These are phyloP conservation scores for Mycena citricolor DNA, from an alignment of 1,284 basidiomycete species.

Conservation along the genomic window DNA sequence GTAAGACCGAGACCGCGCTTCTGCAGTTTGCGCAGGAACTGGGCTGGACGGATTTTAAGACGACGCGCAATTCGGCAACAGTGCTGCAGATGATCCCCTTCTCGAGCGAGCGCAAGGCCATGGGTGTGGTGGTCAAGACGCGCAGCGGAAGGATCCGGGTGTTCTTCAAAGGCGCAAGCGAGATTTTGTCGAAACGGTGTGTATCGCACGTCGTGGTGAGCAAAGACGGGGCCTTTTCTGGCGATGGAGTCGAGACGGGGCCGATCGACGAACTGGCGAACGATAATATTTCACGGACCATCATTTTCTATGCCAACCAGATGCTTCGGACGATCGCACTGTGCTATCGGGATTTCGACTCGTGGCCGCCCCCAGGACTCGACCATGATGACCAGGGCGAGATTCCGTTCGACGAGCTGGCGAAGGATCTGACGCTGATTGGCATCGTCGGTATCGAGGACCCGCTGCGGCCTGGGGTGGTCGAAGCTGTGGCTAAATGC, in stretches of 20 bases:
- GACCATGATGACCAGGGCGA: conserved; percentile 51
- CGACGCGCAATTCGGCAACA: conserved; percentile 64
- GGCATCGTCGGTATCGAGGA: conserved; percentile 95
- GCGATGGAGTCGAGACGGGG: conserved; percentile 51
- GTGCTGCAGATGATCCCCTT: conserved; percentile 93
- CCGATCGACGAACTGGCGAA: conserved; percentile 63
- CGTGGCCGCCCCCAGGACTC: conserved; percentile 76
- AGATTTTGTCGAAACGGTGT: conserved; percentile 85
- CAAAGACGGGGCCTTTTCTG: conserved; percentile 32
- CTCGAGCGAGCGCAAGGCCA: conserved; percentile 92
- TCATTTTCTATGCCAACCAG: conserved; percentile 97
- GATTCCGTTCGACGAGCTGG: conserved; percentile 74
- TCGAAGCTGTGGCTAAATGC: conserved; percentile 85
- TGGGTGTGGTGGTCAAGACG: conserved; percentile 86
- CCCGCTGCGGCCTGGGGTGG: conserved; percentile 88
- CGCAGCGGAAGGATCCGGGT: conserved; percentile 65
- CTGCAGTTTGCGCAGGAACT: conserved; percentile 88
- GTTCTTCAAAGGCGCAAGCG: conserved; percentile 92
- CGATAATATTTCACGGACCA: conserved; percentile 86
- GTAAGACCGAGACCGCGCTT: conserved; percentile 95
- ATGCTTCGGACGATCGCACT: conserved; percentile 90
- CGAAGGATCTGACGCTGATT: conserved; percentile 79
- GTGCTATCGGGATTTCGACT: conserved; percentile 86
- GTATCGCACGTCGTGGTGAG: conserved; percentile 70
- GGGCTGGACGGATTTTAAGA: conserved; percentile 77